Percentiles rank a stretch among this genome's conserved stretches.
Evolutionary conservation across 306 rosid genomes (phyloP).

Genomic region (Canavalia ensiformis): DNA sequence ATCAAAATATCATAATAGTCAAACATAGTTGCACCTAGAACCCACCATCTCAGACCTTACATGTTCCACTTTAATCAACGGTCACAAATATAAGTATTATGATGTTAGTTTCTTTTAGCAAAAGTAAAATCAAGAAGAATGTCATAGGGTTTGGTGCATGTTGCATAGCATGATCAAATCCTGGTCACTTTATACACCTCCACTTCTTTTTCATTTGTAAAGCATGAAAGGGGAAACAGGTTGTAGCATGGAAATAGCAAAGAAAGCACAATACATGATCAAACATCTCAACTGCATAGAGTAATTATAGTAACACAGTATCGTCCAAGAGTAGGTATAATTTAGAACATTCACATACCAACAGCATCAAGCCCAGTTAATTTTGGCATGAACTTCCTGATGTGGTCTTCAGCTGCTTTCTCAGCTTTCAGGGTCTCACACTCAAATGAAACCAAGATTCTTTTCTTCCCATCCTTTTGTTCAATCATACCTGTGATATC

Average conservation of each 20-base stretch:
- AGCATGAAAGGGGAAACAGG: conserved; percentile 14
- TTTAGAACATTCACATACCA: conserved; percentile 64
- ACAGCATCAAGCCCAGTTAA: conserved; percentile 90
- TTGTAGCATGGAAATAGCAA: conserved; percentile 8
- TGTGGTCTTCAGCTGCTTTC: conserved; percentile 90
- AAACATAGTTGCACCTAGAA: conserved; percentile 8
- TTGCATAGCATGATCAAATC: conserved; percentile 31
- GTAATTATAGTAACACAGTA: neutral
- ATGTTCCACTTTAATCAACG: neutral
- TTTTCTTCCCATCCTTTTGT: conserved; percentile 69
- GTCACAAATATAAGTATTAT: neutral
- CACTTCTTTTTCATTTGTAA: neutral
- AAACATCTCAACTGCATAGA: conserved; percentile 4
- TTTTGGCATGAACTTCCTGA: conserved; percentile 87
- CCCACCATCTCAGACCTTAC: neutral
- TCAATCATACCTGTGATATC: conserved; percentile 79
- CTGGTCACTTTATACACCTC: neutral
- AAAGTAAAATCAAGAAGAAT: neutral
- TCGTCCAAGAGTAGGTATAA: neutral
- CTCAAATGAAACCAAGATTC: conserved; percentile 67
- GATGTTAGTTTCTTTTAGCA: conserved; percentile 3
- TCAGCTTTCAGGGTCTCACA: conserved; percentile 90
- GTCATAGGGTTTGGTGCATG: conserved; percentile 7
- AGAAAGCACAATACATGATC: conserved; percentile 12
- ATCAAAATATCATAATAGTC: conserved; percentile 5